Evolutionary conservation across 163 green algal genomes (phyloP), one percentile per base, ranked within the genome.

Genomic region (Prototheca cutis): DNA sequence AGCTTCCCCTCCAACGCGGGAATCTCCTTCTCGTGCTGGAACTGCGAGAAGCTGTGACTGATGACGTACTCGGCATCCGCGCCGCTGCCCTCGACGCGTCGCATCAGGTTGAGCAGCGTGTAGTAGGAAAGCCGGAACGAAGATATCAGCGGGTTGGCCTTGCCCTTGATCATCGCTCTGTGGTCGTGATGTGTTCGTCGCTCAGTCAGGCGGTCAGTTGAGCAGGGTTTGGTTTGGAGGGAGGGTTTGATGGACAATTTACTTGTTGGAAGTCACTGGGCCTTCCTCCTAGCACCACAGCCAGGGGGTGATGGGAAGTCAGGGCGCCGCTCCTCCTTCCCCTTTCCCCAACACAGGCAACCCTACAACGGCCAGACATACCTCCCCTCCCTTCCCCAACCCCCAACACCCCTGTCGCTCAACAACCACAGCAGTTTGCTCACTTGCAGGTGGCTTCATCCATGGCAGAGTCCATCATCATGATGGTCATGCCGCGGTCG

Each of bases 51-150:
- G 59, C 81, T 93, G 64, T 86, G 68, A 8, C 59, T 51, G 63
- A 98, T 95, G 48, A 96, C 87, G 59, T 88, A 88, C 74, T 95
- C 87, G 71, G 91, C 87, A 75, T 65, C 34, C 40, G 84, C 68
- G 28, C 76, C 74, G 19, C 61, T 79, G 33, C 79, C 84, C 64
- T 94, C 83, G 39, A 79, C 68, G 10, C 87, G 74, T 6, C 75
- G 73, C 66, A 94, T 67, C 30, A 96, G 73, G 65, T 98, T 98
- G 31, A 98, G 79, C 76, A 98, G 84, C 21, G 88, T 95, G 78
- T 97, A 97, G 82, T 97, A 97, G 51, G 70, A 93, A 48, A 98
- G 83, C 58, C 84, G 84, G 88, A 97, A 98, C 55, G 73, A 84
- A 56, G 71, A 88, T 32, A 90, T 34, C 52, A 97, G 82, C 13